phyloP scores from a whole-genome alignment of 192 early-diverging fungal species.

The Cetraspora pellucida region DNA sequence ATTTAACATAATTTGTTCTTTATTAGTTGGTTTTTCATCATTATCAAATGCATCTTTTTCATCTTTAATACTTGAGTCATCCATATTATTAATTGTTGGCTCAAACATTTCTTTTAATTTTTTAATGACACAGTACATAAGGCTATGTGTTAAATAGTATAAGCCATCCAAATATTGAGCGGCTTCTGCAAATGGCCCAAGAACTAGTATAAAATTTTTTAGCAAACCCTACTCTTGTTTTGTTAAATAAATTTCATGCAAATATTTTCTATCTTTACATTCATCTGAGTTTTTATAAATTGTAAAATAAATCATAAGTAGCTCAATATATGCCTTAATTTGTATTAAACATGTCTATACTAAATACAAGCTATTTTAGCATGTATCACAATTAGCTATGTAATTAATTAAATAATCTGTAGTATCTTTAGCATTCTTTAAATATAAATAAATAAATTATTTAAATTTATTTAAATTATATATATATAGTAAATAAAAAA shows the following conservation, averaged over 20 bases:
- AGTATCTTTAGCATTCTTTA: background rate
- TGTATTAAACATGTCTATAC: background rate
- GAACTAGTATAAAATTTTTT: background rate
- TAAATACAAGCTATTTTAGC: background rate
- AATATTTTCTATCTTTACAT: background rate
- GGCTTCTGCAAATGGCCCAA: background rate
- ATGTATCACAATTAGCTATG: background rate
- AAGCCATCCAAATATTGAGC: background rate
- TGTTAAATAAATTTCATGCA: background rate
- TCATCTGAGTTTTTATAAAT: background rate
- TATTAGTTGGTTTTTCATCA: too few relatives aligned
- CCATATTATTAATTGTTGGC: background rate
- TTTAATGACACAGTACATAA: background rate
- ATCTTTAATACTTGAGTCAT: background rate
- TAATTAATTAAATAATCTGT: background rate
- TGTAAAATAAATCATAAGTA: background rate
- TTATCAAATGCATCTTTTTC: background rate
- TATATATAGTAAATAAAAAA: too few relatives aligned
- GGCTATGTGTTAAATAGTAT: background rate
- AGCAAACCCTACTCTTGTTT: background rate
- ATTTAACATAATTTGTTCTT: too few relatives aligned
- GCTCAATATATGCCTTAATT: background rate
- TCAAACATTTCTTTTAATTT: background rate
- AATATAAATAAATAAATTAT: background rate
- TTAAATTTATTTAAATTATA: too few relatives aligned